Conservation (phyloP, 2,329 filamentous ascomycete species). For the Plenodomus biglobosus region DNA sequence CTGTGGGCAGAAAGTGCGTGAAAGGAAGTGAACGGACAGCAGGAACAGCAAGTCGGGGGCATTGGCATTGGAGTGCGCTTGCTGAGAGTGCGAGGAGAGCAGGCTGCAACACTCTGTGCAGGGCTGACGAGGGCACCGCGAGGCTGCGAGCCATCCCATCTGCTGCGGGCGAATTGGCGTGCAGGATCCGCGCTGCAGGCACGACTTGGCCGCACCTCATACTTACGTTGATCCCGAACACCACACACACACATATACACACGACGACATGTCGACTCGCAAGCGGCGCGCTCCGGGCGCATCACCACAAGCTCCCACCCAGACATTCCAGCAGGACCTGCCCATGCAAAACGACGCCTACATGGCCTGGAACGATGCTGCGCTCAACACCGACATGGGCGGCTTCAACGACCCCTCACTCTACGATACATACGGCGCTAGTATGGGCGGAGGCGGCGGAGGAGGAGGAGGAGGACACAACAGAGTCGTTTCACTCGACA, state of each 20-base stretch:
- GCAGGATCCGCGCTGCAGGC: constrained; percentile 8
- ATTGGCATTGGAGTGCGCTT: no score
- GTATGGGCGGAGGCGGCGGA: constrained; percentile 13
- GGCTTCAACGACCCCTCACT: constrained; percentile 42
- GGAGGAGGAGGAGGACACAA: constrained; percentile 29
- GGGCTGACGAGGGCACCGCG: background rate
- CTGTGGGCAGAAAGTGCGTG: background rate
- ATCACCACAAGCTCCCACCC: constrained; percentile 62
- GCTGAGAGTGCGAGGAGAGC: no score
- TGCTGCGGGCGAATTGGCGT: background rate
- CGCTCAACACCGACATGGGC: constrained; percentile 26
- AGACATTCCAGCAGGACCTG: constrained; percentile 50
- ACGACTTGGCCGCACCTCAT: background rate
- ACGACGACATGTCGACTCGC: constrained; percentile 46
- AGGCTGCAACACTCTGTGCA: background rate
- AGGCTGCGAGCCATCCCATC: background rate
- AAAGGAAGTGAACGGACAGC: background rate
- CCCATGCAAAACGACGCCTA: constrained; percentile 42
- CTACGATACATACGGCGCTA: constrained; percentile 35
- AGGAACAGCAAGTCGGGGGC: no score
- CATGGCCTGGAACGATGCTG: constrained; percentile 40
- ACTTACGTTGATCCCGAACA: background rate
- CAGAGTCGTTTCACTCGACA: constrained; percentile 39
- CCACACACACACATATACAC: background rate
- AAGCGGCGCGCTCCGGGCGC: constrained; percentile 76